Evolutionary conservation across 495 filamentous ascomycete genomes (phyloP).

Genomic region (Thozetella sp.): DNA sequence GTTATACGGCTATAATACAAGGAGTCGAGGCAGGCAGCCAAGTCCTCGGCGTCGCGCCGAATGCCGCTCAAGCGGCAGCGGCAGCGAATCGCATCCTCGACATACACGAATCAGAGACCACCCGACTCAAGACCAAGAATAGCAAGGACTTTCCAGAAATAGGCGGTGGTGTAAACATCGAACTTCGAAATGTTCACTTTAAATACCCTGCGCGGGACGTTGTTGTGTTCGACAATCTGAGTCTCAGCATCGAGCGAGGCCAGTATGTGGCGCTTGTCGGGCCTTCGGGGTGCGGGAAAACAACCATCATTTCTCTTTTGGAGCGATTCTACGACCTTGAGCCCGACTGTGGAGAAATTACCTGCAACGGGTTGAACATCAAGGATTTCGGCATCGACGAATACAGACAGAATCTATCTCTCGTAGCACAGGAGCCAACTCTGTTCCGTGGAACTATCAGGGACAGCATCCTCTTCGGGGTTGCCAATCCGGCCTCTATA

Average conservation of each 20-base stretch:
- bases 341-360: constrained; percentile 43
- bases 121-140: not conserved
- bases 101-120: constrained; percentile 20
- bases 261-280: constrained; percentile 67
- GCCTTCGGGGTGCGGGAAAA: constrained; percentile 67
- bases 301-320: constrained; percentile 59
- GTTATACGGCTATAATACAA: constrained; percentile 36
- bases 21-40: constrained; percentile 35
- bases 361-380: constrained; percentile 44
- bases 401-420: constrained; percentile 49
- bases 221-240: constrained; percentile 40
- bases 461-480: constrained; percentile 55
- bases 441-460: constrained; percentile 51
- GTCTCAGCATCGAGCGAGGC: constrained; percentile 57
- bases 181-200: constrained; percentile 52
- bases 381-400: constrained; percentile 26
- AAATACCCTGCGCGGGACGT: constrained; percentile 49
- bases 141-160: constrained; percentile 16
- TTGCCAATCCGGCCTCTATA: constrained; percentile 23
- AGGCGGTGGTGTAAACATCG: constrained; percentile 42
- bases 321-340: constrained; percentile 57
- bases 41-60: constrained; percentile 36
- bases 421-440: constrained; percentile 59
- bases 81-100: constrained; percentile 34
- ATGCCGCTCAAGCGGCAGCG: constrained; percentile 39